Evolutionary conservation across 2,329 filamentous ascomycete species (phyloP).

Genomic region (Karstenula rhodostoma): DNA sequence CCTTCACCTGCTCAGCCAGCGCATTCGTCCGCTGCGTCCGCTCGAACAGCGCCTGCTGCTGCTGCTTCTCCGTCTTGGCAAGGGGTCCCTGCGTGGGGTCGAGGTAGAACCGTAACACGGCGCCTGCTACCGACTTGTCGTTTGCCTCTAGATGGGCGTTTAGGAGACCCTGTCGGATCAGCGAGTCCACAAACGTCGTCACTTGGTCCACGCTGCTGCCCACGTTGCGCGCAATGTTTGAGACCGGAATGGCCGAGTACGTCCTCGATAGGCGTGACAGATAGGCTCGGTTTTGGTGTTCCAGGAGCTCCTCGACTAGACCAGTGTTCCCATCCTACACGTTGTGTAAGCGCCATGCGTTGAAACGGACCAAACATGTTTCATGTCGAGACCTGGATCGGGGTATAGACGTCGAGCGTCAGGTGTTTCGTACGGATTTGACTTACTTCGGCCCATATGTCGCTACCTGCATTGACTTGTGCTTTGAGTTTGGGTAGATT

Average conservation of each 20-base stretch:
- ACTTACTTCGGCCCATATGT: slow-evolving; percentile 67
- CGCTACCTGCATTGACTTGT: slow-evolving; percentile 67
- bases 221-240: slow-evolving; percentile 61
- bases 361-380: slow-evolving; percentile 22
- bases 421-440: slow-evolving; percentile 6
- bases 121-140: slow-evolving; percentile 46
- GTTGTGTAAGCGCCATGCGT: slow-evolving; percentile 28
- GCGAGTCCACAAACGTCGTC: slow-evolving; percentile 60
- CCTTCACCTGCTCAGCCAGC: slow-evolving; percentile 61
- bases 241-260: slow-evolving; percentile 70
- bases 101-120: slow-evolving; percentile 64
- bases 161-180: slow-evolving; percentile 61
- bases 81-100: slow-evolving; percentile 47
- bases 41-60: slow-evolving; percentile 54
- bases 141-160: slow-evolving; percentile 55
- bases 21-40: slow-evolving; percentile 60
- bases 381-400: slow-evolving; percentile 15
- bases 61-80: slow-evolving; percentile 51
- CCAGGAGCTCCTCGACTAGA: slow-evolving; percentile 73
- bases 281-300: slow-evolving; percentile 77
- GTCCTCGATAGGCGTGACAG: slow-evolving; percentile 76
- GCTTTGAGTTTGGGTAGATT: slow-evolving; percentile 65
- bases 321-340: slow-evolving; percentile 73
- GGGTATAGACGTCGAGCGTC: background rate
- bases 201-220: slow-evolving; percentile 60